Base-by-base conservation (phyloP, 257 asterid genomes). In the Solanum virginianum region DNA sequence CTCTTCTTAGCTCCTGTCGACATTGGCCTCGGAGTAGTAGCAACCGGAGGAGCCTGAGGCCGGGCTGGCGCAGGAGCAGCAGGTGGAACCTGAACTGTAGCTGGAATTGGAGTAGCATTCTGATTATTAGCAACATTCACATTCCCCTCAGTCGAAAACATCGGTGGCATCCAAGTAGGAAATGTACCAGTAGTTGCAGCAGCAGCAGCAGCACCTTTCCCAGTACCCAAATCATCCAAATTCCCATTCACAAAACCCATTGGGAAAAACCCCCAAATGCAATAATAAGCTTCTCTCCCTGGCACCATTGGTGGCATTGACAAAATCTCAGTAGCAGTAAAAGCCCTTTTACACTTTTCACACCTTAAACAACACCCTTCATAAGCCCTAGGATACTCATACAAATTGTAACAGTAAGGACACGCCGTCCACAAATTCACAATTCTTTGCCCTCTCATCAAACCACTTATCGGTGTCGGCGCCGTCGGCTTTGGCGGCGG, bases 231-330 rank as follows among this genome's bases (percentile, higher is more conserved):
- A 59, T 88, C 85, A 14, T 83, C 90, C 49, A 80, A 49, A 62
- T 88, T 84, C 36, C 90, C 93, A 0, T 80, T 15, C 86, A 84
- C 84, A 83, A 96, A 93, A 22, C 98, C 94, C 98, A 94, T 93
- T 1, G 98, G 99, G 0, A 94, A 96, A 65, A 94, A 91, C 0
- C 97, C 99, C 97, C 96, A 96, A 82, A 98, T 92, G 86, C 98
- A 96, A 82, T 93, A 93, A 83, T 96, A 96, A 6, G 95, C 97
- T 85, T 94, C 97, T 75, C 86, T 89, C 83, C 98, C 99, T 1
- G 96, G 98, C 36, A 94, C 98, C 80, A 83, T 10, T 5, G 98
- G 98, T 59, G 99, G 99, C 94, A 92, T 84, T 0, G 93, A 87
- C 84, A 88, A 72, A 45, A 96, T 85, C 90, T 90, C 95, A 49